Conservation (phyloP, 225 moss, liverwort and hornwort species). For the Asterella californica region DNA sequence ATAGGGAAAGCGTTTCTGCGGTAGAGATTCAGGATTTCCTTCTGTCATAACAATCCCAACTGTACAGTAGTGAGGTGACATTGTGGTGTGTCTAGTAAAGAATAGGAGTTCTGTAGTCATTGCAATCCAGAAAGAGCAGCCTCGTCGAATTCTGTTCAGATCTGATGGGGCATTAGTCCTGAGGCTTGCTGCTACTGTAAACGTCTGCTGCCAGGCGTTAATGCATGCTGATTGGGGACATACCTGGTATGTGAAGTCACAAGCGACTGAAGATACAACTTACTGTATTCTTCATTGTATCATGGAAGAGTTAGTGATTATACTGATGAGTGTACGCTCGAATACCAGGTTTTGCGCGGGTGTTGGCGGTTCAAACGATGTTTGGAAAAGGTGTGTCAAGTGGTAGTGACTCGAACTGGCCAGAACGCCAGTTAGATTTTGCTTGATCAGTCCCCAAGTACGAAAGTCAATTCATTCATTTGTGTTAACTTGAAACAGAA, state of each 20-base stretch:
- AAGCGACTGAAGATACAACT: neutral
- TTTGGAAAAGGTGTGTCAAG: too few species aligned
- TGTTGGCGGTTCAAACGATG: too few species aligned
- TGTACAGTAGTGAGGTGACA: constrained; percentile 16
- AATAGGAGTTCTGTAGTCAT: neutral
- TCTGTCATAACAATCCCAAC: constrained; percentile 7
- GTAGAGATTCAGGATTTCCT: neutral
- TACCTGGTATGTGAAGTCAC: constrained; percentile 1
- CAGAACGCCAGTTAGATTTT: too few species aligned
- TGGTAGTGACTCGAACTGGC: too few species aligned
- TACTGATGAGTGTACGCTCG: neutral
- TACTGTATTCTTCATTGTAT: constrained; percentile 12
- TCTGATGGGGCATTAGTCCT: neutral
- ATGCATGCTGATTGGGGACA: neutral
- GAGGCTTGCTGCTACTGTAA: neutral
- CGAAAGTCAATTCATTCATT: too few species aligned
- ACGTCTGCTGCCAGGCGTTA: neutral
- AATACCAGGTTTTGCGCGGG: neutral
- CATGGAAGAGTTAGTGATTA: constrained; percentile 11
- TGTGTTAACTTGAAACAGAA: too few species aligned
- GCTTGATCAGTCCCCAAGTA: too few species aligned
- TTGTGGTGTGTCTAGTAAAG: constrained; percentile 2
- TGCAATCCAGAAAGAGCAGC: neutral
- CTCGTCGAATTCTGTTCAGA: neutral
- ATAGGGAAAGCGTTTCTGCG: neutral